phyloP scores from a whole-genome alignment of 148 eudicot genomes.

The Amaranthus hypochondriacus region DNA sequence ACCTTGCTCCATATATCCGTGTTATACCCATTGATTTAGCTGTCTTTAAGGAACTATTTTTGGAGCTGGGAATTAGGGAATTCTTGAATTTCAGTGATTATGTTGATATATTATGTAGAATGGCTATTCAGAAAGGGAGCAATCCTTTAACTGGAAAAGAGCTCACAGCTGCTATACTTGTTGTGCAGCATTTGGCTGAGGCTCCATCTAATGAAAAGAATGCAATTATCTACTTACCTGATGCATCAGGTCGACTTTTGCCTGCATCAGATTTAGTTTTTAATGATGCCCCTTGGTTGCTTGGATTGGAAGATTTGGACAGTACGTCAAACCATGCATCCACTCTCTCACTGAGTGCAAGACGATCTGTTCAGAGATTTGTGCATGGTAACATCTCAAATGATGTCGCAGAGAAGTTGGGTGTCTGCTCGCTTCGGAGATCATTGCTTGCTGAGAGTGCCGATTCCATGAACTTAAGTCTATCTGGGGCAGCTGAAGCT shows the following conservation, averaged over 20 bases:
- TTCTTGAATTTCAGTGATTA: conserved; percentile 67
- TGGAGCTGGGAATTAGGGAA: conserved; percentile 86
- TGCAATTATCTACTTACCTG: conserved; percentile 73
- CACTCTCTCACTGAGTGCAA: conserved; percentile 42
- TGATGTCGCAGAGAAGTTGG: conserved; percentile 98
- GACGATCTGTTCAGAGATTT: conserved; percentile 65
- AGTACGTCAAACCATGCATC: conserved; percentile 41
- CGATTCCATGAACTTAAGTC: conserved; percentile 89
- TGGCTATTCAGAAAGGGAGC: conserved; percentile 65
- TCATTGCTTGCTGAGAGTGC: conserved; percentile 98
- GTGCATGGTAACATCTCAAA: conserved; percentile 96
- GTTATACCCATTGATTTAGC: conserved; percentile 95
- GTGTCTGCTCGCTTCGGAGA: conserved; percentile 91
- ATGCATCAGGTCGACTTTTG: conserved; percentile 60
- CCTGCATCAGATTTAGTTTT: conserved; percentile 78
- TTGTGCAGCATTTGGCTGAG: conserved; percentile 93
- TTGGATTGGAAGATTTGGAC: conserved; percentile 69
- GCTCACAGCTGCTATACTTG: conserved; percentile 71
- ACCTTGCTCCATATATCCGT: conserved; percentile 96
- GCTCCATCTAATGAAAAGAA: conserved; percentile 52
- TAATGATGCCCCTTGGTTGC: conserved; percentile 99
- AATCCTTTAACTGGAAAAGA: conserved; percentile 69
- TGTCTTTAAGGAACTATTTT: conserved; percentile 79
- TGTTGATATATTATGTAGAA: conserved; percentile 66
- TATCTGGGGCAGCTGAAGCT: conserved; percentile 98